phyloP scores from a whole-genome alignment of 2,329 filamentous ascomycete genomes.

The Ustulina deusta region DNA sequence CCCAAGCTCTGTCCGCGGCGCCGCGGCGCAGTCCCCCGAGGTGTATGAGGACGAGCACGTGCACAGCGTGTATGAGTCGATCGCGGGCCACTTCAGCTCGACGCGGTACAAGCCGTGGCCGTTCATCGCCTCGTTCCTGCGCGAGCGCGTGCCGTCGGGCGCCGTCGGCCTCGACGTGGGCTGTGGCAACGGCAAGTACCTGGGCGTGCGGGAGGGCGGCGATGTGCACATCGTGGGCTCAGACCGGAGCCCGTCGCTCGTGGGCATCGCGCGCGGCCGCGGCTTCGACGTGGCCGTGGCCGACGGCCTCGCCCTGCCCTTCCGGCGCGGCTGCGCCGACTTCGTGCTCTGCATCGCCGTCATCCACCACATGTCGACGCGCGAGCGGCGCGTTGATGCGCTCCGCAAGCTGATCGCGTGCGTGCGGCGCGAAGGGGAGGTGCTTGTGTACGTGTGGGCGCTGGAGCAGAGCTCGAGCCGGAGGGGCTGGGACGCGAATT shows the following conservation, averaged over 20 bases:
- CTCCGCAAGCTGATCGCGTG: conserved; percentile 77
- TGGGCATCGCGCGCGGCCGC: conserved; percentile 59
- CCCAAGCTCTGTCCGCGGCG: conserved; percentile 31
- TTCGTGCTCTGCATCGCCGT: conserved; percentile 96
- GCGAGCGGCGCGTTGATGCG: conserved; percentile 76
- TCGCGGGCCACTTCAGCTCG: conserved; percentile 85
- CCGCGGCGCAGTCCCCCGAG: conserved; percentile 49
- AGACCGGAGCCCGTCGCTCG: conserved; percentile 77
- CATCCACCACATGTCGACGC: conserved; percentile 90
- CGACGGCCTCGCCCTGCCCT: conserved; percentile 86
- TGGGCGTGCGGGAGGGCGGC: conserved; percentile 74
- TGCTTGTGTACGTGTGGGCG: conserved; percentile 93
- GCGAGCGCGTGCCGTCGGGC: conserved; percentile 69
- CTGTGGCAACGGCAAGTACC: conserved; percentile 97
- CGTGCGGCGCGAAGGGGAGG: conserved; percentile 65
- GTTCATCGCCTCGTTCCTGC: conserved; percentile 83
- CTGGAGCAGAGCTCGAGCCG: conserved; percentile 90
- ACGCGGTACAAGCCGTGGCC: conserved; percentile 91
- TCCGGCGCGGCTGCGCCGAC: conserved; percentile 71
- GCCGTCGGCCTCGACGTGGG: conserved; percentile 90
- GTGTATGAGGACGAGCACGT: conserved; percentile 88
- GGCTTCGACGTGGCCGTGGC: conserved; percentile 74
- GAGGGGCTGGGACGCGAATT: conserved; percentile 86
- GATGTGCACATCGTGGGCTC: conserved; percentile 84
- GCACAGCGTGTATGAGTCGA: conserved; percentile 90